Conservation (phyloP, 352 stramenopile species). For the Phytopythium litorale region DNA sequence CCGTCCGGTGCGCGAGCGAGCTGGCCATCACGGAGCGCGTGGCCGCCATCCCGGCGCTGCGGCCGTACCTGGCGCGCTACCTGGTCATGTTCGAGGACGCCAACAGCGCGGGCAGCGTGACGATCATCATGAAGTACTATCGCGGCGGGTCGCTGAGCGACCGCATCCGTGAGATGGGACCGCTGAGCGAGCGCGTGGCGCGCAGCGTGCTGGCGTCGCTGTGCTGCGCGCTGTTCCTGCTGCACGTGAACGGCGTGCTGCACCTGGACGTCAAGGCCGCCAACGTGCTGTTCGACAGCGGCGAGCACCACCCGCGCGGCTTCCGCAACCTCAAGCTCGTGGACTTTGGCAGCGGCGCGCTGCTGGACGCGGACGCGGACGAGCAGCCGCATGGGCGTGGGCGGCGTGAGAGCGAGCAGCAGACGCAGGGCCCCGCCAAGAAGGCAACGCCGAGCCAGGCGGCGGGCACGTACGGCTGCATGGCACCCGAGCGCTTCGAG, state of each 20-base stretch:
- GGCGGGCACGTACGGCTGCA: slow-evolving; percentile 53
- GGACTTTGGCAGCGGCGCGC: slow-evolving; percentile 54
- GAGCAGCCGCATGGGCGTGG: not conserved
- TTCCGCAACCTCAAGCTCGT: slow-evolving; percentile 63
- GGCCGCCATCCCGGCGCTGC: slow-evolving; percentile 23
- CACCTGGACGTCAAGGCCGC: slow-evolving; percentile 63
- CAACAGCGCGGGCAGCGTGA: slow-evolving; percentile 34
- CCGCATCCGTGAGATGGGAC: slow-evolving; percentile 29
- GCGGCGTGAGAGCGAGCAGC: too few species aligned
- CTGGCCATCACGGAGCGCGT: slow-evolving; percentile 45
- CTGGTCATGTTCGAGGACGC: slow-evolving; percentile 56
- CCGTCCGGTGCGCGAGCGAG: slow-evolving; percentile 25
- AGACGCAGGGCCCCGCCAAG: not conserved
- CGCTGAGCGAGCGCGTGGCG: slow-evolving; percentile 28
- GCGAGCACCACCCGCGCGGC: slow-evolving; percentile 15
- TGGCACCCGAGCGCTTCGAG: slow-evolving; percentile 62
- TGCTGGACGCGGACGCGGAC: slow-evolving; percentile 8
- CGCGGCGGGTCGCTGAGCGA: slow-evolving; percentile 45
- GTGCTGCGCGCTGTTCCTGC: slow-evolving; percentile 38
- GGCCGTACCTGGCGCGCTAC: slow-evolving; percentile 48
- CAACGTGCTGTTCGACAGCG: slow-evolving; percentile 59
- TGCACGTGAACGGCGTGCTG: slow-evolving; percentile 50
- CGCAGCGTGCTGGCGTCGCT: slow-evolving; percentile 39
- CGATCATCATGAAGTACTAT: slow-evolving; percentile 69
- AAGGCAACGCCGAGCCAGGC: slow-evolving; percentile 10